Evolutionary conservation across 805 yeast species (phyloP), one percentile per base, ranked within the genome.

Genomic region (Kregervanrija delftensis): DNA sequence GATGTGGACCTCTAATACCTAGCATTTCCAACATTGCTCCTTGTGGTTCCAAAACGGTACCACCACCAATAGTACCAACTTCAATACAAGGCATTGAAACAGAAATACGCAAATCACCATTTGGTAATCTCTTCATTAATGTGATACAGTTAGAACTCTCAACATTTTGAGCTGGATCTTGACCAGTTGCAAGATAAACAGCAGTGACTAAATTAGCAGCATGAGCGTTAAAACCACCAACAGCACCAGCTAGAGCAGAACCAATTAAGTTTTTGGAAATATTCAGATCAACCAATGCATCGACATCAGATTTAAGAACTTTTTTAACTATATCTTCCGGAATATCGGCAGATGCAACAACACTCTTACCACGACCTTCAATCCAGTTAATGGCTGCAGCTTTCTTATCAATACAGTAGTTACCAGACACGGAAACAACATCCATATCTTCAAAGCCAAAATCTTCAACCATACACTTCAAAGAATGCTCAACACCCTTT

Each of bases 61-160:
- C 99, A 52, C 99, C 99, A 46, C 99, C 99, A 65, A 93, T 89
- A 2, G 99, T 93, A 52, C 99, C 99, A 38, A 93, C 99, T 69
- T 93, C 99, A 56, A 93, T 88, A 30, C 95, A 87, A 30, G 99
- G 99, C 99, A 93, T 93, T 4, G 98, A 87, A n/a, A 93, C 99
- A 1, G 96, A 86, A 35, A 93, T 84, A 54, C 79, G 83, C 60
- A 93, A 74, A 59, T 87, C 86, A 11, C 96, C 99, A 35, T 75
- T 72, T 37, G 64, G 58, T 41, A 73, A 73, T 62, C 86, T 88
- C 58, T 83, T 81, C 95, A 93, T 90, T 54, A 93, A 73, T 1
- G 99, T 93, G 48, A 93, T 91, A 82, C 99, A 93, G 68, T 90
- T 91, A 31, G 97, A 88, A 49, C 95, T 83, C 70, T 91, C 99